phyloP scores from a whole-genome alignment of 2,329 filamentous ascomycete genomes.

The Colletotrichum godetiae region DNA sequence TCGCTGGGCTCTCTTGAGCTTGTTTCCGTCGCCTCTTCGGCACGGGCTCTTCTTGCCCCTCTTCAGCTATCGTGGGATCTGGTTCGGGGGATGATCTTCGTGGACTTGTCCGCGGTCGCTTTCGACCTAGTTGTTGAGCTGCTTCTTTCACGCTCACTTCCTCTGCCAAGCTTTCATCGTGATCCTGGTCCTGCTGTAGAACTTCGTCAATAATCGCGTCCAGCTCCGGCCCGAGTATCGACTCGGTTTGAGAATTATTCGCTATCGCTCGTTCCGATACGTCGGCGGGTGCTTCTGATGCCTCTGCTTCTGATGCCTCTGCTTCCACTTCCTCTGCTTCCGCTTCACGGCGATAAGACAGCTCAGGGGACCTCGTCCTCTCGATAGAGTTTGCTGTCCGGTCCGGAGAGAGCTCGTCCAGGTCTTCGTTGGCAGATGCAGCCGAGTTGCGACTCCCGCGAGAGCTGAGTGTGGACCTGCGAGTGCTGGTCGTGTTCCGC shows the following conservation, averaged over 20 bases:
- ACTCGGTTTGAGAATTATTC: not conserved
- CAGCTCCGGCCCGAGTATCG: not conserved
- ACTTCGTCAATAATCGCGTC: constrained; percentile 8
- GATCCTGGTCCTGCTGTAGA: not conserved
- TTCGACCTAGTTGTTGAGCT: constrained; percentile 54
- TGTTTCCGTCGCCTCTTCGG: constrained; percentile 52
- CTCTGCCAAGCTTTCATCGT: constrained; percentile 49
- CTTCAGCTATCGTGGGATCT: constrained; percentile 48
- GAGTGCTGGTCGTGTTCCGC: constrained; percentile 45
- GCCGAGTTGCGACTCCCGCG: constrained; percentile 39
- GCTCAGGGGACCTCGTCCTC: constrained; percentile 28
- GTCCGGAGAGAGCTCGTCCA: constrained; percentile 50
- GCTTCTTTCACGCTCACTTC: constrained; percentile 57
- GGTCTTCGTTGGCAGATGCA: constrained; percentile 37
- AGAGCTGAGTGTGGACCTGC: constrained; percentile 44
- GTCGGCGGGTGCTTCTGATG: not conserved
- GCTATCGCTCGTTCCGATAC: not conserved
- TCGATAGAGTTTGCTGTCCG: not conserved
- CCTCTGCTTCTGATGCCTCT: not conserved
- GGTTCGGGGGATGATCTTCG: constrained; percentile 55
- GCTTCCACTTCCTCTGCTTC: not conserved
- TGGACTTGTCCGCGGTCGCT: constrained; percentile 53
- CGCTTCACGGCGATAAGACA: constrained; percentile 13
- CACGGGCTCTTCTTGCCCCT: constrained; percentile 41
- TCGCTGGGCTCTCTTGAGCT: constrained; percentile 52